Evolutionary conservation across 345 rosid species (phyloP), one percentile per base, ranked within the genome.

Genomic region (Lepidium aucheri): DNA sequence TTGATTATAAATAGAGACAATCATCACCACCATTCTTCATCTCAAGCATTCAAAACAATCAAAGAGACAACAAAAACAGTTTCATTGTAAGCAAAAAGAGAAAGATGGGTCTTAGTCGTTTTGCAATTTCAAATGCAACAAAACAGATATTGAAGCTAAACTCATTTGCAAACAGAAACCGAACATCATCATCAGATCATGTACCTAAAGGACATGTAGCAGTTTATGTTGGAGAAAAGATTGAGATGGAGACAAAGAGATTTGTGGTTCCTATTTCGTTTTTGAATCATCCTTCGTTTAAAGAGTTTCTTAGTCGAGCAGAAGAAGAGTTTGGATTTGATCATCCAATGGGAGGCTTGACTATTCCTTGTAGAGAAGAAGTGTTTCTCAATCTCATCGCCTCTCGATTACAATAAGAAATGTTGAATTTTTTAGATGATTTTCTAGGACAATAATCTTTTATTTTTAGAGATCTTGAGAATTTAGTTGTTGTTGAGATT

Each of bases 301-400:
- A 45, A 64, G 74, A 70, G 57, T 74, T 81, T 51, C 78, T 84
- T n/a, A 70, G 74, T 16, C 28, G 56, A 51, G 81, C 79, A 20
- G 81, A 84, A 60, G 84, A 84, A 50, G 85, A 84, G 77, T 79
- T 79, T 34, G 84, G 81, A 34, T 84, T 75, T 57, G 26, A 77
- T 55, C 84, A 81, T 59, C 84, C 81, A 12, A 71, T 63, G 84
- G 83, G 86, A 11, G 78, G 81, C 18, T 63, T 83, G 47, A 83
- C 81, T 2, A 70, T 81, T 42, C 83, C 83, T 8, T 81, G 82
- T 68, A 60, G 43, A 63, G 80, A 81, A 69, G 76, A 77, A 3
- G 54, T 55, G 17, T 79, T 77, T 58, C 53, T 75, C 39, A 44
- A 57, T 62, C 65, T 79, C 49, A 63, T 69, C 1, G 60, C 81